These are phyloP conservation scores for Kokia cookei DNA, from an alignment of 441 rosid species.

Conservation along the genomic window DNA sequence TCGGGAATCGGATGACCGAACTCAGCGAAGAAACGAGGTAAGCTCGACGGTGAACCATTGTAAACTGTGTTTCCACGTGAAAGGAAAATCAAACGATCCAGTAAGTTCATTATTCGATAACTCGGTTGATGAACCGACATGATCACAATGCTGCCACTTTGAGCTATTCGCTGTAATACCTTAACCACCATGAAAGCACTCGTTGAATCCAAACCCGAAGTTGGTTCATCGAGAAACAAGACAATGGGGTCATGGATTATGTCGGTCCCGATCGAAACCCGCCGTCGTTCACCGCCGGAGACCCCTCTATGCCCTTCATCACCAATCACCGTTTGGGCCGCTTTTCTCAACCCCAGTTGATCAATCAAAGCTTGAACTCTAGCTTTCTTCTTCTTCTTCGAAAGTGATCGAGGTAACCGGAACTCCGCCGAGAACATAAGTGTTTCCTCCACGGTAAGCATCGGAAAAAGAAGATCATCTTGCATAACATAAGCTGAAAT, in stretches of 20 bases:
- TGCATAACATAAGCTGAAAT: slow-evolving; percentile 92
- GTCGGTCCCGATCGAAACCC: slow-evolving; percentile 72
- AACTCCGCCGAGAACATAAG: slow-evolving; percentile 79
- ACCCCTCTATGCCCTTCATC: slow-evolving; percentile 79
- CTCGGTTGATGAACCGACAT: slow-evolving; percentile 74
- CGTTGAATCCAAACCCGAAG: slow-evolving; percentile 71
- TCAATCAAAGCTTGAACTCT: slow-evolving; percentile 72
- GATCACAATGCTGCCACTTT: slow-evolving; percentile 69
- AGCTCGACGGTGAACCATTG: slow-evolving; percentile 40
- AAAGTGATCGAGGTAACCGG: slow-evolving; percentile 61
- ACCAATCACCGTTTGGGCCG: slow-evolving; percentile 69
- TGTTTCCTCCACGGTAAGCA: slow-evolving; percentile 83
- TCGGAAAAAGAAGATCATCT: slow-evolving; percentile 81
- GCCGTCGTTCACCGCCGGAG: slow-evolving; percentile 70
- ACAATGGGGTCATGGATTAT: slow-evolving; percentile 76
- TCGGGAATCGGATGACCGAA: slow-evolving; percentile 67
- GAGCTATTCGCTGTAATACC: slow-evolving; percentile 65
- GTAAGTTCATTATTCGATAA: slow-evolving; percentile 56
- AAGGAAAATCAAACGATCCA: slow-evolving; percentile 59
- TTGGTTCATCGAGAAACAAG: slow-evolving; percentile 69
- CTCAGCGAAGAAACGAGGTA: slow-evolving; percentile 46
- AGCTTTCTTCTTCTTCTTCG: slow-evolving; percentile 48
- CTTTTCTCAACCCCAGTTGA: slow-evolving; percentile 53
- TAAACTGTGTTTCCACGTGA: slow-evolving; percentile 56
- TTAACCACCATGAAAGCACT: slow-evolving; percentile 77